phyloP scores from a whole-genome alignment of 192 early-diverging fungal species.

The Coemansia sp. region DNA sequence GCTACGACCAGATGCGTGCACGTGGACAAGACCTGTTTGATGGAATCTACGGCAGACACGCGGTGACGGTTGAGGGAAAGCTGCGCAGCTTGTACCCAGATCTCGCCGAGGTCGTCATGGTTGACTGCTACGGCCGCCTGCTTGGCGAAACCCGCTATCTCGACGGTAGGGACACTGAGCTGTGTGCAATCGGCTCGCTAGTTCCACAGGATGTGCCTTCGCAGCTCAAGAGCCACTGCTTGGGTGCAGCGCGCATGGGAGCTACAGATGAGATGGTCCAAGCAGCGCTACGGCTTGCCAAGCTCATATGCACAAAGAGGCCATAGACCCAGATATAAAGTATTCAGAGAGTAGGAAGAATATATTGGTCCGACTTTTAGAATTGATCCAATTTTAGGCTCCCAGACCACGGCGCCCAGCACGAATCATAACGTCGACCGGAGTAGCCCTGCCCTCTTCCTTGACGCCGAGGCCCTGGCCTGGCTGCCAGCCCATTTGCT shows the following conservation, averaged over 20 bases:
- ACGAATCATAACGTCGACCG: constrained; percentile 51
- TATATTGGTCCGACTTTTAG: not conserved
- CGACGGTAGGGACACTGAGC: constrained; percentile 30
- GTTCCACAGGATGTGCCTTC: constrained; percentile 37
- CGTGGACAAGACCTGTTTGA: constrained; percentile 27
- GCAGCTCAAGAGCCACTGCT: constrained; percentile 51
- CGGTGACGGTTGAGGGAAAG: constrained; percentile 15
- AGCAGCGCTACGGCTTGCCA: constrained; percentile 35
- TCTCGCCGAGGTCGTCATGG: constrained; percentile 32
- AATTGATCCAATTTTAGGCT: constrained; percentile 11
- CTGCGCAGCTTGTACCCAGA: constrained; percentile 35
- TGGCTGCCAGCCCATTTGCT: constrained; percentile 57
- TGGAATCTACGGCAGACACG: constrained; percentile 31
- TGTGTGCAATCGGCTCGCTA: constrained; percentile 37
- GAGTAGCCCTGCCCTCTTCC: constrained; percentile 46
- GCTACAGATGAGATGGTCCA: constrained; percentile 41
- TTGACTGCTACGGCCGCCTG: constrained; percentile 38
- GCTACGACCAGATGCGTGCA: constrained; percentile 19
- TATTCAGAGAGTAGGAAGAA: not conserved
- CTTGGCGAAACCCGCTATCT: constrained; percentile 31
- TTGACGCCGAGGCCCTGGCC: constrained; percentile 49
- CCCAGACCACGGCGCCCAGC: constrained; percentile 51
- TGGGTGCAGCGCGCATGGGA: constrained; percentile 36
- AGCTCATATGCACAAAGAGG: constrained; percentile 21
- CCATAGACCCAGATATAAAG: not conserved